Conservation (phyloP, 345 rosid genomes). For the Raphanus sativus region DNA sequence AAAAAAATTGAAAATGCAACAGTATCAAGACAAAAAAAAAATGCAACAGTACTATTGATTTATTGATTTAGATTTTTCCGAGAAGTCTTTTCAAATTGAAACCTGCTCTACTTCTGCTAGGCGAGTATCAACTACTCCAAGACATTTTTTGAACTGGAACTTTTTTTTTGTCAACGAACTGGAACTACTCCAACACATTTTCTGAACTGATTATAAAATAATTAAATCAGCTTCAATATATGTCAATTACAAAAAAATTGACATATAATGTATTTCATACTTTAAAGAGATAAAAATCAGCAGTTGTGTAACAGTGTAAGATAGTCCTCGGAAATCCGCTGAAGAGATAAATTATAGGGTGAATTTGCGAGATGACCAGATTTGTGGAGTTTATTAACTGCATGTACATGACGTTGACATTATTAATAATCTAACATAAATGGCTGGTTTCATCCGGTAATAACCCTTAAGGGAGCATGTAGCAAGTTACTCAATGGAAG, state of each 20-base stretch:
- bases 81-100: background rate
- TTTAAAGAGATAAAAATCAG: background rate
- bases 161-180: too few species aligned
- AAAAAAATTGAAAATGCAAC: conserved; percentile 18
- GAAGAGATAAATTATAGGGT: background rate
- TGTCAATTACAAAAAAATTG: background rate
- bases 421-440: too few species aligned
- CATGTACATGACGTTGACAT: too few species aligned
- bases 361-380: too few species aligned
- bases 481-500: too few species aligned
- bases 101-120: conserved; percentile 13
- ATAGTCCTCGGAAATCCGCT: background rate
- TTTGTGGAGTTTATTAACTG: too few species aligned
- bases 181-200: too few species aligned
- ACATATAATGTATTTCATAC: background rate
- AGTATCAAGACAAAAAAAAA: background rate
- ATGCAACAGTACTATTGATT: too few species aligned
- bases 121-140: conserved; percentile 5
- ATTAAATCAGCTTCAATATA: background rate
- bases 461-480: too few species aligned
- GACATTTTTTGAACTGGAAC: background rate
- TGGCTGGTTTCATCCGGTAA: too few species aligned
- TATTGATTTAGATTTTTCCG: conserved; percentile 30
- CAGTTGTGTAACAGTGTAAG: background rate
- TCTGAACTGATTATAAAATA: background rate